Evolutionary conservation across 768 basidiomycete genomes (phyloP).

Genomic region (Suillus sp.): DNA sequence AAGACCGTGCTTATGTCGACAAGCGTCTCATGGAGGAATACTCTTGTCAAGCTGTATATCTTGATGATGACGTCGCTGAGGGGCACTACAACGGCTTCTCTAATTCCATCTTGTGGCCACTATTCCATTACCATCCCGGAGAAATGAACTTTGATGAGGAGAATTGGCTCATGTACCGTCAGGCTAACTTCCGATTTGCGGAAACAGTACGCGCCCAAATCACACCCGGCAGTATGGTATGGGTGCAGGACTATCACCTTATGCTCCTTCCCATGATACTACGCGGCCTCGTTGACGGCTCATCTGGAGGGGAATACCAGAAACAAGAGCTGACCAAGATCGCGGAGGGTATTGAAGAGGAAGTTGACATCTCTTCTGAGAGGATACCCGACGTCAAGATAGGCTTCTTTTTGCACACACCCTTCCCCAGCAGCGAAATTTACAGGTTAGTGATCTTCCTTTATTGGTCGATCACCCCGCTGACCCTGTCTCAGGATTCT

Average conservation of each 20-base stretch:
- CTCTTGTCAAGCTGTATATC: constrained; percentile 96
- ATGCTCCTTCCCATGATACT: constrained; percentile 98
- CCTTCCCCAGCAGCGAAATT: constrained; percentile 97
- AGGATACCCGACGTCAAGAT: constrained; percentile 80
- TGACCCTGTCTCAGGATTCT: constrained; percentile 64
- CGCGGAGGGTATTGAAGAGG: constrained; percentile 68
- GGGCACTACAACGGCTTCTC: constrained; percentile 98
- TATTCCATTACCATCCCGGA: constrained; percentile 99
- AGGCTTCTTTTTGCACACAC: constrained; percentile 98
- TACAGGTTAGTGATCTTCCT: constrained; percentile 68
- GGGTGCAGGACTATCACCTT: constrained; percentile 98
- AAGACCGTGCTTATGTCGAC: constrained; percentile 91
- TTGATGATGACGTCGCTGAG: constrained; percentile 98
- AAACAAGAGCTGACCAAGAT: constrained; percentile 65
- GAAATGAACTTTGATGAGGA: constrained; percentile 99
- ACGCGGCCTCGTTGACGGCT: constrained; percentile 84
- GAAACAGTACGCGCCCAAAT: constrained; percentile 82
- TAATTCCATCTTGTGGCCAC: constrained; percentile 98
- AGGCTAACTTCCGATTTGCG: constrained; percentile 94
- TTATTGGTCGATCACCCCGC: constrained; percentile 14
- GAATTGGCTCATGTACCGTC: constrained; percentile 97
- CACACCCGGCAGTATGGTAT: constrained; percentile 89
- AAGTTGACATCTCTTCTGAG: constrained; percentile 37
- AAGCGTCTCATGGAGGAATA: constrained; percentile 92
- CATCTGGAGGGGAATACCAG: constrained; percentile 56